phyloP scores from a whole-genome alignment of 768 basidiomycete genomes.

The Obba rivulosa region DNA sequence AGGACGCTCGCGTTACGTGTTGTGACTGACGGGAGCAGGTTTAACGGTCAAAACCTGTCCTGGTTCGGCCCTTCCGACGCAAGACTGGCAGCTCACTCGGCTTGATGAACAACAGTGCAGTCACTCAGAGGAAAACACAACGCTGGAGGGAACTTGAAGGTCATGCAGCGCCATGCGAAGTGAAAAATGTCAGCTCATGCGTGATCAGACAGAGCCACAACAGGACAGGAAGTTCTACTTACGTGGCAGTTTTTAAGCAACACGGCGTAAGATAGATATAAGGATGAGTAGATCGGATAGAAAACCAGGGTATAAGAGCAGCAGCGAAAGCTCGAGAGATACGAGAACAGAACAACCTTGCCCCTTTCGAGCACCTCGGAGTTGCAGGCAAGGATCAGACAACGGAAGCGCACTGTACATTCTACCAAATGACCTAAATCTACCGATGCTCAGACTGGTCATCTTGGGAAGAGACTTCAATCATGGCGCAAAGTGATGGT shows the following conservation, averaged over 20 bases:
- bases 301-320: background rate
- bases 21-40: slow-evolving; percentile 17
- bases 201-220: slow-evolving; percentile 4
- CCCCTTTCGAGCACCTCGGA: too few species aligned
- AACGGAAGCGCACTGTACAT: too few species aligned
- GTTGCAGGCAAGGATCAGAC: too few species aligned
- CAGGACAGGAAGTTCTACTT: slow-evolving; percentile 3
- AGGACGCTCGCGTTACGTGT: slow-evolving; percentile 25
- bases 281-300: background rate
- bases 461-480: too few species aligned
- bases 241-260: background rate
- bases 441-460: too few species aligned
- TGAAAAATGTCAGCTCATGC: slow-evolving; percentile 1
- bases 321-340: background rate
- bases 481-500: too few species aligned
- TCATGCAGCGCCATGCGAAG: background rate
- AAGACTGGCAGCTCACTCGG: slow-evolving; percentile 7
- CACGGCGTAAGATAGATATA: background rate
- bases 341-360: background rate
- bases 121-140: slow-evolving; percentile 4
- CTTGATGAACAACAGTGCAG: background rate
- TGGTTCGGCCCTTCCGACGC: slow-evolving; percentile 5
- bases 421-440: too few species aligned
- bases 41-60: slow-evolving; percentile 22
- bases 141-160: background rate